A percentile compares a stretch with the other conserved stretches of the same genome.
phyloP scores from a whole-genome alignment of 2,329 filamentous ascomycete species.

The Penicillium hesseltinei region DNA sequence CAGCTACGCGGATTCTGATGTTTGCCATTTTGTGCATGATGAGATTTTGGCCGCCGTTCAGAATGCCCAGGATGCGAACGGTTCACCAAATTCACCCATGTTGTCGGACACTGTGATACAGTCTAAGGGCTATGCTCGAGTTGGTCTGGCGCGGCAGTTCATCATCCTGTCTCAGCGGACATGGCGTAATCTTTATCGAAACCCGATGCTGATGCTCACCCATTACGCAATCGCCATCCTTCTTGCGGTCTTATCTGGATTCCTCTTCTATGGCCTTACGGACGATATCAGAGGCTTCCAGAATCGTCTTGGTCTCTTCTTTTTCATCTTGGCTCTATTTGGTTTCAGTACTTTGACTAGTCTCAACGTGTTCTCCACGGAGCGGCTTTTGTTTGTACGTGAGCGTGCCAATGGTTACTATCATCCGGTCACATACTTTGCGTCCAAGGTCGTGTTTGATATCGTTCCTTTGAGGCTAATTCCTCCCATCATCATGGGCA shows the following conservation, averaged over 20 bases:
- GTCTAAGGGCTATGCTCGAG: slow-evolving; percentile 76
- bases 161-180: slow-evolving; percentile 84
- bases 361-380: slow-evolving; percentile 86
- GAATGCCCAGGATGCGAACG: slow-evolving; percentile 66
- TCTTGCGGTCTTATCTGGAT: slow-evolving; percentile 89
- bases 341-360: slow-evolving; percentile 95
- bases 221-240: slow-evolving; percentile 97
- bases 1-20: slow-evolving; percentile 73
- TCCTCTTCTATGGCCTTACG: slow-evolving; percentile 92
- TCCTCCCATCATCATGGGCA: slow-evolving; percentile 89
- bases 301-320: slow-evolving; percentile 93
- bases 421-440: slow-evolving; percentile 87
- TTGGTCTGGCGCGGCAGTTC: slow-evolving; percentile 80
- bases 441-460: slow-evolving; percentile 96
- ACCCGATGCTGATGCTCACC: slow-evolving; percentile 96
- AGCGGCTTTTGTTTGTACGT: slow-evolving; percentile 84
- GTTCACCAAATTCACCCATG: slow-evolving; percentile 58
- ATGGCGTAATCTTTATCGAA: slow-evolving; percentile 96
- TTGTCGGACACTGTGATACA: slow-evolving; percentile 54
- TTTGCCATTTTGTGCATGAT: slow-evolving; percentile 69
- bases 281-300: slow-evolving; percentile 98
- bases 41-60: slow-evolving; percentile 73
- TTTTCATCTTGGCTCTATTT: slow-evolving; percentile 93
- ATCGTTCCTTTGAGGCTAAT: slow-evolving; percentile 92
- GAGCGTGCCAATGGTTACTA: slow-evolving; percentile 98